Conservation (phyloP, 495 filamentous ascomycete genomes). For the Penicillium goetzii region DNA sequence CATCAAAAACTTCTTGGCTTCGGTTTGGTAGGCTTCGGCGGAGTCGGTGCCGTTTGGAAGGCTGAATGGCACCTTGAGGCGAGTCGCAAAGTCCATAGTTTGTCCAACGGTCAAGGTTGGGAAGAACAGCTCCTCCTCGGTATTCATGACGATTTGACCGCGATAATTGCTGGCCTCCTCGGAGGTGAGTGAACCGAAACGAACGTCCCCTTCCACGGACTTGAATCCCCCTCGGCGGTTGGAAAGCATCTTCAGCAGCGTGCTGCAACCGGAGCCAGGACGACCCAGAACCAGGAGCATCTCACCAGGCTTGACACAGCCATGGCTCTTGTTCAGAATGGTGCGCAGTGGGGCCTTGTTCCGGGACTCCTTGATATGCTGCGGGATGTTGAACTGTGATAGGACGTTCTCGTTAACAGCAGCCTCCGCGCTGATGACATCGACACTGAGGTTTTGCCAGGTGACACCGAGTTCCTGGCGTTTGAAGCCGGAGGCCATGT, state of each 20-base stretch:
- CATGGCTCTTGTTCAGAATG: slow-evolving; percentile 48
- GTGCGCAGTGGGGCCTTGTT: slow-evolving; percentile 41
- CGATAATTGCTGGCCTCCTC: slow-evolving; percentile 62
- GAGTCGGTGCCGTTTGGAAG: slow-evolving; percentile 44
- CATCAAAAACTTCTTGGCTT: slow-evolving; percentile 68
- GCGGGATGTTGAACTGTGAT: slow-evolving; percentile 61
- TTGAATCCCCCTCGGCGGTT: slow-evolving; percentile 65
- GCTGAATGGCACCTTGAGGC: slow-evolving; percentile 42
- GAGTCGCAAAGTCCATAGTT: slow-evolving; percentile 69
- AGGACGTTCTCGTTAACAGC: slow-evolving; percentile 54
- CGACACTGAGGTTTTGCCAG: slow-evolving; percentile 54
- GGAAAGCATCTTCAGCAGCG: slow-evolving; percentile 64
- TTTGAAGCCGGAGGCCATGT: slow-evolving; percentile 50
- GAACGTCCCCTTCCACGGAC: slow-evolving; percentile 56
- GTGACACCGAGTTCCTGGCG: slow-evolving; percentile 57
- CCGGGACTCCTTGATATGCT: slow-evolving; percentile 42
- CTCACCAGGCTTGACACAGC: slow-evolving; percentile 58
- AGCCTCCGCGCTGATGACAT: slow-evolving; percentile 48
- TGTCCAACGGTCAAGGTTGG: slow-evolving; percentile 70
- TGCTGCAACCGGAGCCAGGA: slow-evolving; percentile 51
- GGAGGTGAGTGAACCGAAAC: slow-evolving; percentile 60
- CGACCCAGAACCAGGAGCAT: slow-evolving; percentile 52
- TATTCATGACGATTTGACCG: slow-evolving; percentile 72
- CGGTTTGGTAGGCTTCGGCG: slow-evolving; percentile 51
- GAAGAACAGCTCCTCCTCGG: slow-evolving; percentile 75